A percentile compares a stretch with the other conserved stretches of the same genome.
phyloP scores from a whole-genome alignment of 345 rosid species.

The Rhodamnia rubescens region DNA sequence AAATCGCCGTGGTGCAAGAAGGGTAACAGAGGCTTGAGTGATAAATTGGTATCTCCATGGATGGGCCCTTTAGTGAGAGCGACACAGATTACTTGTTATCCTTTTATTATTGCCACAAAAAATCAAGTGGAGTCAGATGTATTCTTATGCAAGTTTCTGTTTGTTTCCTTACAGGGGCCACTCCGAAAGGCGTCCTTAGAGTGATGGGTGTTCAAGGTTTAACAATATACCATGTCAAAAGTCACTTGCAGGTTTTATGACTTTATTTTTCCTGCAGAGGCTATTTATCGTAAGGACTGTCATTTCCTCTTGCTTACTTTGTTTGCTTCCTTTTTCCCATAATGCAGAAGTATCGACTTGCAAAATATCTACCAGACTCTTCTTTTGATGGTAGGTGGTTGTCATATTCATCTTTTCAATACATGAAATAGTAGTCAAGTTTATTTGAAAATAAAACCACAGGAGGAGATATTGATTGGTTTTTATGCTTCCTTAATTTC shows the following conservation, averaged over 20 bases:
- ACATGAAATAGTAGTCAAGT: background rate
- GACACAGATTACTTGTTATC: no score
- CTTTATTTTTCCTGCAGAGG: background rate
- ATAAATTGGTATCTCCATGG: background rate
- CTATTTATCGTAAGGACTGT: background rate
- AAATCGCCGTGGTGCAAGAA: no score
- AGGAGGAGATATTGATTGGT: background rate
- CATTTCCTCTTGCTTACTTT: background rate
- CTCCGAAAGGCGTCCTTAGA: slow-evolving; percentile 95
- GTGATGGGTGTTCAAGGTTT: slow-evolving; percentile 93
- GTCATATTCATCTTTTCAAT: slow-evolving; percentile 2
- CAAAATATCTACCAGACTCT: slow-evolving; percentile 88
- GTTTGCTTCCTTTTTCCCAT: slow-evolving; percentile 2
- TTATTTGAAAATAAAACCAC: background rate
- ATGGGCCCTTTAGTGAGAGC: background rate
- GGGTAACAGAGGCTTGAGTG: no score
- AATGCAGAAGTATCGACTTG: slow-evolving; percentile 88
- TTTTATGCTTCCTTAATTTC: slow-evolving; percentile 5
- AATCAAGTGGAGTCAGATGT: no score
- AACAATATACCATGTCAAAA: slow-evolving; percentile 96
- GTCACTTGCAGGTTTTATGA: slow-evolving; percentile 81
- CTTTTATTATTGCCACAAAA: background rate
- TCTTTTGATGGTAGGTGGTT: slow-evolving; percentile 72
- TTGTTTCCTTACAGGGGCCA: slow-evolving; percentile 54
- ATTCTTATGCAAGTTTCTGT: background rate